Percentiles rank a stretch among this genome's conserved stretches.
These are phyloP conservation scores for Gossypium schwendimanii DNA, from an alignment of 441 rosid species.

Conservation along the genomic window DNA sequence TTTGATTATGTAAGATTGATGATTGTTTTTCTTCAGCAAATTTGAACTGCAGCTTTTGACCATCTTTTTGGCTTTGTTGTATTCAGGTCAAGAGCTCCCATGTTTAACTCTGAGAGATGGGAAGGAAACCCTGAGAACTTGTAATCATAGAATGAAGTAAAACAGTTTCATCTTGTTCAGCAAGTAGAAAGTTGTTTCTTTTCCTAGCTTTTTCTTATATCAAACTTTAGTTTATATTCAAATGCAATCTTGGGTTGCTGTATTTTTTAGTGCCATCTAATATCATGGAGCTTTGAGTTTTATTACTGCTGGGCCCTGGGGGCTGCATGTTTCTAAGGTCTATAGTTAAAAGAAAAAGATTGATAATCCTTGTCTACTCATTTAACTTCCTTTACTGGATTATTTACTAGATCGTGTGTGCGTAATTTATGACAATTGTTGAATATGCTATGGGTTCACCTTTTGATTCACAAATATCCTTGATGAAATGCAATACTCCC, in stretches of 20 bases:
- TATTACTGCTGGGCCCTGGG: background rate
- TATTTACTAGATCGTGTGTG: background rate
- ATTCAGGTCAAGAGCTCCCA: slow-evolving; percentile 20
- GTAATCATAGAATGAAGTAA: background rate
- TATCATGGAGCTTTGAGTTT: background rate
- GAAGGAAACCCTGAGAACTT: slow-evolving; percentile 1
- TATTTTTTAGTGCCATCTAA: background rate
- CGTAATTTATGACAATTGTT: too few species aligned
- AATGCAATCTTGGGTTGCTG: background rate
- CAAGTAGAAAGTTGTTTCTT: background rate
- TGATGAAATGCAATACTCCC: too few species aligned
- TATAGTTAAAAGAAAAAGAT: background rate
- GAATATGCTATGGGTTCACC: too few species aligned
- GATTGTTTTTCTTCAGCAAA: background rate
- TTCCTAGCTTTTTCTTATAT: background rate
- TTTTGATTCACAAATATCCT: too few species aligned
- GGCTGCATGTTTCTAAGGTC: background rate
- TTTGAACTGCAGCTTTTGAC: slow-evolving; percentile 2
- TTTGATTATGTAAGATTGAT: background rate
- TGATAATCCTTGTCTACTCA: background rate
- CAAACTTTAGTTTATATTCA: background rate
- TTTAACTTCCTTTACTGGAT: background rate
- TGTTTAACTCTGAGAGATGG: background rate
- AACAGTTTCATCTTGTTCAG: background rate
- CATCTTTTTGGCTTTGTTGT: slow-evolving; percentile 12